Base-by-base conservation (phyloP, 2,329 filamentous ascomycete genomes). In the Cladosporium oxysporum region DNA sequence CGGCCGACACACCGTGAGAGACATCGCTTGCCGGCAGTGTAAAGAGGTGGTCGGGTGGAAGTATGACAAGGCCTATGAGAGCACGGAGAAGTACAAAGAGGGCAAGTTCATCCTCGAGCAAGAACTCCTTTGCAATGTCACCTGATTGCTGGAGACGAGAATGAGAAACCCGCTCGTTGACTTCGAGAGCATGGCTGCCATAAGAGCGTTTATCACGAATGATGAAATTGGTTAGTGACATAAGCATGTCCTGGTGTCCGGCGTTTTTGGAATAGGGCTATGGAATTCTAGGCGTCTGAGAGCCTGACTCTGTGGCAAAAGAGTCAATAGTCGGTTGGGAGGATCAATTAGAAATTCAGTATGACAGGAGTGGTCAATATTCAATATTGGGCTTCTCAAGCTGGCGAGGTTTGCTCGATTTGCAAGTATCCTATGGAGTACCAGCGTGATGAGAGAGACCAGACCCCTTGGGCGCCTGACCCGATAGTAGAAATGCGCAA, bases 31-130 rank as follows among this genome's bases (percentile, higher is more conserved):
- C 82, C 87, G 90, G 66, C 91, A 96, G 79, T 99, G 95, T 85
- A 91, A 90, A 76, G 91, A 93, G 78, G 91, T 90, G 33, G 95
- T 99, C 62, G 95, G 95, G 41, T 99, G 95, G 95, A 98, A 97
- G 79, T 99, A 99, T 78, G 95, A 99, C 80, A 97, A 96, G 82
- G 95, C 95, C 1, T 98, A 91, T 78, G 95, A 99, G 82, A 80
- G 83, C 37, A 89, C 85, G 70, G 94, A 99, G 85, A 97, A 97
- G 81, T 99, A 99, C 82, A 99, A 99, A 83, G 95, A 99, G 84
- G 93, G 93, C 65, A 99, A 98, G 82, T 98, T 91, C 78, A 99
- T 99, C 67, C 84, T 99, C 66, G 94, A 98, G 83, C 91, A 91
- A 35, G 93, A 97, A 82, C 81, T 97, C 69, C 84, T 98, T 47